Base-by-base conservation (phyloP, 129 eudicot genomes). In the Helianthus annuus region DNA sequence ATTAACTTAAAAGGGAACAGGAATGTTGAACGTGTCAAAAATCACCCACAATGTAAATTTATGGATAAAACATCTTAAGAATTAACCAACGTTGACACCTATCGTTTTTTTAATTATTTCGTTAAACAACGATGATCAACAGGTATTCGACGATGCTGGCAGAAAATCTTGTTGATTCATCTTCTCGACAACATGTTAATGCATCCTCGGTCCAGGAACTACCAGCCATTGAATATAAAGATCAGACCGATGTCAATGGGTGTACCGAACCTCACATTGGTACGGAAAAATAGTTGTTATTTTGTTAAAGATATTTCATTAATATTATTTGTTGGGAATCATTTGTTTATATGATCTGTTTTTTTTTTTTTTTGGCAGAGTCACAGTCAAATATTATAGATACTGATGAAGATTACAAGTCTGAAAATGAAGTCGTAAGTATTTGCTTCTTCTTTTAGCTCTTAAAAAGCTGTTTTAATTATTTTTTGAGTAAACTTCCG, bases 61-160 rank as follows among this genome's bases (percentile, higher is more conserved):
- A 7, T 63, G 46, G 11, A 7, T 63, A 22, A 63, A 6, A 39
- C 19, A n/a, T 32, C 36, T 49, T 63, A 63, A 34, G 40, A 7
- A 14, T 14, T 12, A 15, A 4, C 44, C 1, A 16, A n/a, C 2
- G 9, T 27, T 27, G 2, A 10, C 48, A n/a, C 36, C n/a, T 45
- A 15, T 14, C 6, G 2, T 52, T 16, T 32, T 60, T 32, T 60
- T 32, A 11, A 16, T 12, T 32, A 17, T 40, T 32, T 53, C 48
- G 53, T 58, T 36, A 15, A 68, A 68, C 15, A 76, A 68, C 15
- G 57, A 77, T 27, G 65, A 46, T 61, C 48, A 29, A 70, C 76
- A 95, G 99, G 89, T 95, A 95, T 80, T 95, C 99, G 34, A 90
- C 96, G 39, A 95, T 90, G 99, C 87, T 95, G 66, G 99, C 99